Base-by-base conservation (phyloP, 1,284 basidiomycete species). In the Moesziomyces sp. region DNA sequence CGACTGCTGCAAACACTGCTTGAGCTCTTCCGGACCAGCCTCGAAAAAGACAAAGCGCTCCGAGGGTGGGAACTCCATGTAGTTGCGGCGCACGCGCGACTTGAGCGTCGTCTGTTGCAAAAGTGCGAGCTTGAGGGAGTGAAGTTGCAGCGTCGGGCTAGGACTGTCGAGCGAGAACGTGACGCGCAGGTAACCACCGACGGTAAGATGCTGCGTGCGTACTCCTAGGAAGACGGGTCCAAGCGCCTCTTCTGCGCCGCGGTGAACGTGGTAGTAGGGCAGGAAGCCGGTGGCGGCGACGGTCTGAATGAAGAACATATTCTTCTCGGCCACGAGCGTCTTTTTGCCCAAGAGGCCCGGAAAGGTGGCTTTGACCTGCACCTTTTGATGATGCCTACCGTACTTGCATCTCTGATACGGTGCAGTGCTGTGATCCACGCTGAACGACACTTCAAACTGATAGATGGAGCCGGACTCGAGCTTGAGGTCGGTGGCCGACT, bases 391-490 rank as follows among this genome's bases (percentile, higher is more conserved):
- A 38, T 73, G 70, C 3, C 74, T 34, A 1, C 74, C 74, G 30
- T 73, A 69, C 51, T 73, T 76, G 65, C 69, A 69, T 19, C 74
- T 24, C 34, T 76, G 74, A 30, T 76, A 76, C n/a, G 70, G 53
- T 5, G 74, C 65, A 0, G 70, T 73, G 46, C 59, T 62, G 63
- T 76, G 69, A 23, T 76, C 70, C 40, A 76, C 66, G 21, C 57
- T 52, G 57, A 76, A 73, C 1, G 60, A 62, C 18, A 65, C 62
- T 19, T 72, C 73, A 44, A 69, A 76, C 23, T 73, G 70, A 46
- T 76, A 76, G 3, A 69, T 59, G 28, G 62, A 66, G 19, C 70
- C 70, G 1, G 74, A 42, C 45, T 65, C 52, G n/a, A 76, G 62
- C 35, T 63, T 70, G 47, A 76, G 52, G 28, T 69, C 70, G 30